A percentile compares a stretch with the other conserved stretches of the same genome.
These are phyloP conservation scores for Zygosaccharomyces bailii DNA, from an alignment of 805 yeast species.

Conservation along the genomic window DNA sequence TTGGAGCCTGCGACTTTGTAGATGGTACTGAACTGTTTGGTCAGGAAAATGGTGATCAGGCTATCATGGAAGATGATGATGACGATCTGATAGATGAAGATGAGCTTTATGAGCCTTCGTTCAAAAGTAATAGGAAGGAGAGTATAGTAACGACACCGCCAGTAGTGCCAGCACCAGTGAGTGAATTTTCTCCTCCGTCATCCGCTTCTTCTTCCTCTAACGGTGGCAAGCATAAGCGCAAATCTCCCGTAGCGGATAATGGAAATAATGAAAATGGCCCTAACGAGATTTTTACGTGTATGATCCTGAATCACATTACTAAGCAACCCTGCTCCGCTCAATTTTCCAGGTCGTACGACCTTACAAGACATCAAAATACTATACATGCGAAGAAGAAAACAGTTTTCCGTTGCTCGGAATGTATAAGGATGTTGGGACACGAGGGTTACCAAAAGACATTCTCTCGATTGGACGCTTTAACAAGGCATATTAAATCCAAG, in stretches of 20 bases:
- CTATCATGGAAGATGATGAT: conserved; percentile 17
- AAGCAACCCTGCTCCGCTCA: conserved; percentile 37
- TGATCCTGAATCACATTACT: conserved; percentile 27
- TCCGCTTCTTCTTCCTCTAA: conserved; percentile 1
- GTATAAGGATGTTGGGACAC: conserved; percentile 49
- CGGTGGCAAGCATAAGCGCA: conserved; percentile 1
- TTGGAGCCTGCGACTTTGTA: conserved; percentile 15
- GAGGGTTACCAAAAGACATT: conserved; percentile 66
- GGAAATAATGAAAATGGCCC: neutral
- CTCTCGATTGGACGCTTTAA: conserved; percentile 89
- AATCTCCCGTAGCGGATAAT: neutral
- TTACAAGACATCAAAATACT: conserved; percentile 93
- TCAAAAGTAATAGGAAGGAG: conserved; percentile 14
- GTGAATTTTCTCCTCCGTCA: neutral
- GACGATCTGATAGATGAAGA: conserved; percentile 22
- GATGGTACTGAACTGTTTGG: conserved; percentile 11
- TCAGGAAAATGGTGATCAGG: conserved; percentile 11
- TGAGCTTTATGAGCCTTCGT: conserved; percentile 20
- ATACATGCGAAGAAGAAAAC: conserved; percentile 88
- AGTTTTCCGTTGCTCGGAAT: conserved; percentile 79
- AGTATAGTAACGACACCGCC: conserved; percentile 14
- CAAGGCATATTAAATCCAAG: conserved; percentile 89
- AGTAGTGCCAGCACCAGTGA: neutral
- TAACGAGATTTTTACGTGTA: conserved; percentile 20
- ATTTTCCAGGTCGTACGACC: conserved; percentile 91